phyloP scores from a whole-genome alignment of 129 eudicot species.

The Erigeron canadensis region DNA sequence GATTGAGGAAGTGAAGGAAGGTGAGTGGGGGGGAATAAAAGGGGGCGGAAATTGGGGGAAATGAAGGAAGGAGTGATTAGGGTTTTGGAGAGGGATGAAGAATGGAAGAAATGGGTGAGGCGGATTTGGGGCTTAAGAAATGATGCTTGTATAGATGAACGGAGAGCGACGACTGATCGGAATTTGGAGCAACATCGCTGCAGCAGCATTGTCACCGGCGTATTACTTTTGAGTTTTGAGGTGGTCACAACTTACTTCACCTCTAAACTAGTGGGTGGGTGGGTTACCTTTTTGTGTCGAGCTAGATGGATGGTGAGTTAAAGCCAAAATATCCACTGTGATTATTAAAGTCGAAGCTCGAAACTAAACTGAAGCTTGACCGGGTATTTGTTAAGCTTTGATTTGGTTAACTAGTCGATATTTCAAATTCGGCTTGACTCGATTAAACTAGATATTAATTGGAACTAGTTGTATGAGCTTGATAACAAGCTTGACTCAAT shows the following conservation, averaged over 20 bases:
- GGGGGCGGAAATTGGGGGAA: slow-evolving; percentile 41
- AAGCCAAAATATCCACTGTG: too few relatives aligned
- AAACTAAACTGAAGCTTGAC: too few relatives aligned
- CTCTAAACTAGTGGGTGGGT: too few relatives aligned
- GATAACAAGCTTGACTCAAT: too few relatives aligned
- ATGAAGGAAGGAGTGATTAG: slow-evolving; percentile 16
- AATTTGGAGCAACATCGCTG: slow-evolving; percentile 70
- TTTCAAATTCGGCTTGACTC: too few relatives aligned
- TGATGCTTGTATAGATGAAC: slow-evolving; percentile 4
- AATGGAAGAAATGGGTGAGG: slow-evolving; percentile 36
- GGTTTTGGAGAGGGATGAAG: slow-evolving; percentile 39
- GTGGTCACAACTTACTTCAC: not conserved
- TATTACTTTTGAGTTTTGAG: not conserved
- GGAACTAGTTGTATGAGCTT: too few relatives aligned
- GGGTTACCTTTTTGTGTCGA: too few relatives aligned
- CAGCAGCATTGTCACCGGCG: slow-evolving; percentile 50
- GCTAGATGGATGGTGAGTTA: too few relatives aligned
- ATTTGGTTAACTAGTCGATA: too few relatives aligned
- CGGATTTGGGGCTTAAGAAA: slow-evolving; percentile 25
- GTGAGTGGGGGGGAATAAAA: slow-evolving; percentile 19
- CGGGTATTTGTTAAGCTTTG: too few relatives aligned
- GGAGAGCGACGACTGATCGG: slow-evolving; percentile 56
- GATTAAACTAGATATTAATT: too few relatives aligned
- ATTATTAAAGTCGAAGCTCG: too few relatives aligned
- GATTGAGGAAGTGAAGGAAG: slow-evolving; percentile 34